phyloP scores from a whole-genome alignment of 2,329 filamentous ascomycete species.

The Karstenula rhodostoma region DNA sequence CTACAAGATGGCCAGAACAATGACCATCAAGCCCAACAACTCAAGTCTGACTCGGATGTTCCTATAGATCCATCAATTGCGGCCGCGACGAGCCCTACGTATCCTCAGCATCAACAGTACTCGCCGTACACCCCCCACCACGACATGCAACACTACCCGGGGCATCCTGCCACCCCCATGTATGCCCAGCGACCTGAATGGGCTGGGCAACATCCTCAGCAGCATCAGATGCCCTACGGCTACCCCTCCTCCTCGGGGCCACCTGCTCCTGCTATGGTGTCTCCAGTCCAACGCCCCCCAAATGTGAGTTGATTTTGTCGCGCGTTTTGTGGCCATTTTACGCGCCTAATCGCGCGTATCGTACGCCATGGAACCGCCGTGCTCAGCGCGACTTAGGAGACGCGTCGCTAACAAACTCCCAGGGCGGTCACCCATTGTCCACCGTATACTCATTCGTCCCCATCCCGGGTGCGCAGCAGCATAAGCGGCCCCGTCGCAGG shows the following conservation, averaged over 20 bases:
- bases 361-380: not conserved
- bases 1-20: slow-evolving; percentile 79
- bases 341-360: not conserved
- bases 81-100: slow-evolving; percentile 89
- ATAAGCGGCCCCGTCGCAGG: slow-evolving; percentile 89
- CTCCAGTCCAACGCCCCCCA: slow-evolving; percentile 67
- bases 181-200: slow-evolving; percentile 77
- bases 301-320: slow-evolving; percentile 60
- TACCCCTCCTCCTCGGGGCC: slow-evolving; percentile 67
- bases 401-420: slow-evolving; percentile 15
- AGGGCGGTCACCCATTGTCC: slow-evolving; percentile 63
- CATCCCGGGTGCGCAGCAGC: slow-evolving; percentile 94
- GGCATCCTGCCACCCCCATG: slow-evolving; percentile 66
- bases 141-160: slow-evolving; percentile 82
- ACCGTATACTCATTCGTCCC: slow-evolving; percentile 98
- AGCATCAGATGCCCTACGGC: slow-evolving; percentile 54
- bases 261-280: slow-evolving; percentile 64
- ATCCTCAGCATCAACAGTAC: slow-evolving; percentile 80
- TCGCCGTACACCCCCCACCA: slow-evolving; percentile 86
- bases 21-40: slow-evolving; percentile 70
- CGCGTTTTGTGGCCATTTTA: not conserved
- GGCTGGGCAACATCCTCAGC: slow-evolving; percentile 65
- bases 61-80: slow-evolving; percentile 99
- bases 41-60: slow-evolving; percentile 95
- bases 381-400: slow-evolving; percentile 1